Evolutionary conservation across 805 yeast species (phyloP).

Genomic region (Zygosaccharomyces pseudorouxii): DNA sequence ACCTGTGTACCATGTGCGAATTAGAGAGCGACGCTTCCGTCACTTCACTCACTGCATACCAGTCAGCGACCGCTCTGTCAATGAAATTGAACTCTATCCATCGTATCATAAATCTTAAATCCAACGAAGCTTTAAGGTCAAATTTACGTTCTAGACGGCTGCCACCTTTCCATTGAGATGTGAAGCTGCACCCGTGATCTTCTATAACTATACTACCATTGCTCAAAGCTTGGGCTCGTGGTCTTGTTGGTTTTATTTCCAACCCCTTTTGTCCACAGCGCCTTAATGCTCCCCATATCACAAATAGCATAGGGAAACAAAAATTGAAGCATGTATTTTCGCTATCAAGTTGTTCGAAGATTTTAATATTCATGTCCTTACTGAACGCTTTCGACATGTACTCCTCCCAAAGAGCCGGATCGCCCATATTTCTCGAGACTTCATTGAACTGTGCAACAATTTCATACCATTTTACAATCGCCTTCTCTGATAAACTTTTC

Average conservation of each 20-base stretch:
- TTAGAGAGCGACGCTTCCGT: conserved; percentile 30
- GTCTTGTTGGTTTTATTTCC: conserved; percentile 46
- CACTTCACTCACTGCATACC: conserved; percentile 43
- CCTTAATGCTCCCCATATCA: conserved; percentile 46
- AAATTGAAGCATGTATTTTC: conserved; percentile 60
- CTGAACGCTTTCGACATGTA: conserved; percentile 49
- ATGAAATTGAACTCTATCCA: conserved; percentile 60
- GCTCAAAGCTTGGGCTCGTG: conserved; percentile 49
- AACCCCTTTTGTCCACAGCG: conserved; percentile 48
- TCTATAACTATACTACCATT: conserved; percentile 52
- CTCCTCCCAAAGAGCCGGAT: conserved; percentile 47
- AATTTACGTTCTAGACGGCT: conserved; percentile 61
- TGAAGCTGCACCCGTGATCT: conserved; percentile 45
- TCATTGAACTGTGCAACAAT: conserved; percentile 45
- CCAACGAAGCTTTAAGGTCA: conserved; percentile 56
- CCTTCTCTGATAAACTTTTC: conserved; percentile 44
- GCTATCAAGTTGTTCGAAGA: conserved; percentile 42
- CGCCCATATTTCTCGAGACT: conserved; percentile 41
- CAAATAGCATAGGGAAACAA: conserved; percentile 57
- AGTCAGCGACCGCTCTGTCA: conserved; percentile 43
- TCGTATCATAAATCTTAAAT: conserved; percentile 59
- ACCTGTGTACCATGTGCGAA: conserved; percentile 16
- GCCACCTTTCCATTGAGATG: conserved; percentile 62
- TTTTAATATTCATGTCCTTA: conserved; percentile 45
- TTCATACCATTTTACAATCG: conserved; percentile 47